phyloP scores from a whole-genome alignment of 768 basidiomycete genomes.

The Porphyrellus cyaneotinctus region DNA sequence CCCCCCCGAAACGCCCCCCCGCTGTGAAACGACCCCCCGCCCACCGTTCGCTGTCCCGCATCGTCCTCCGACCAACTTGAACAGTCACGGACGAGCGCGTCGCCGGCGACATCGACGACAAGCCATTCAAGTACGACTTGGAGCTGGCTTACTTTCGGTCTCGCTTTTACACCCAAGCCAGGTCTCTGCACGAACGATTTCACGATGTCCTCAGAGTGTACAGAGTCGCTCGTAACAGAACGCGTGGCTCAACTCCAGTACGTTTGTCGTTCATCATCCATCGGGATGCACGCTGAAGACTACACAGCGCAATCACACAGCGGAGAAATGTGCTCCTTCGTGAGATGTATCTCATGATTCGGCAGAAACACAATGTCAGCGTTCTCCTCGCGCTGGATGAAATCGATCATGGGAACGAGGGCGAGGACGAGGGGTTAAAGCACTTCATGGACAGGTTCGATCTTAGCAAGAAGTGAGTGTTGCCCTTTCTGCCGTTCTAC shows the following conservation, averaged over 20 bases:
- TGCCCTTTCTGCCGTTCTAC: neutral
- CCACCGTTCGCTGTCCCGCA: neutral
- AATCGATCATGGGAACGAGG: constrained; percentile 28
- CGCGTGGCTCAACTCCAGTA: constrained; percentile 34
- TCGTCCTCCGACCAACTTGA: neutral
- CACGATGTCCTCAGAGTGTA: constrained; percentile 23
- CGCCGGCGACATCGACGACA: neutral
- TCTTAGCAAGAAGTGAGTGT: constrained; percentile 46
- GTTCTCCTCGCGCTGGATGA: constrained; percentile 37
- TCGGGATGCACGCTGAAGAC: neutral
- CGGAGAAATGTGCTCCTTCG: constrained; percentile 68
- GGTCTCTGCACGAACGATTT: neutral
- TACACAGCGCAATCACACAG: constrained; percentile 52
- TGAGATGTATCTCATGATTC: constrained; percentile 67
- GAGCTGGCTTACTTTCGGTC: neutral
- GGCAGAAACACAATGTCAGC: constrained; percentile 46
- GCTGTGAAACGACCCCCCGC: constrained; percentile 7
- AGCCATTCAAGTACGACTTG: neutral
- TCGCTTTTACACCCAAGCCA: neutral
- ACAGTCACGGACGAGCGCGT: constrained; percentile 4
- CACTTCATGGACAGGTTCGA: constrained; percentile 57
- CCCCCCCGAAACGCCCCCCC: constrained; percentile 10
- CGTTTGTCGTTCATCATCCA: constrained; percentile 4
- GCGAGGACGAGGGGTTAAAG: constrained; percentile 39
- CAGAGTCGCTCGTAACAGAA: constrained; percentile 36